A percentile compares a stretch with the other conserved stretches of the same genome.
Conservation (phyloP, 208 protist genomes). For the Lotmaria passim region DNA sequence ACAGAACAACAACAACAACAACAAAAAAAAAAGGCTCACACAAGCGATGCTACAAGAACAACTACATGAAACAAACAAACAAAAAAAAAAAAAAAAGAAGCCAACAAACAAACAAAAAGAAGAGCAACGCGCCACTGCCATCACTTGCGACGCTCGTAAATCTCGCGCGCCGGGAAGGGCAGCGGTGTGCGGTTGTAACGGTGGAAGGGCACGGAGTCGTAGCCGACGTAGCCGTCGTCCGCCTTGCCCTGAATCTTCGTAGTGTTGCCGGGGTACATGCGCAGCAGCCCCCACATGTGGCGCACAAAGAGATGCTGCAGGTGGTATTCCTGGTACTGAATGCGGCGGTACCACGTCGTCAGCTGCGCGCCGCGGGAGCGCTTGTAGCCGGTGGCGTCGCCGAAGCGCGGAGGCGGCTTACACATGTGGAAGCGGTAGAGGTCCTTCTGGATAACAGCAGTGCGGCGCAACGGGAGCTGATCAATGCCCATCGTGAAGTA, state of each 20-base stretch:
- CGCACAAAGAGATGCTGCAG: constrained; percentile 90
- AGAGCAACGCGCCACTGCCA: background rate
- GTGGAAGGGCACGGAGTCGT: constrained; percentile 84
- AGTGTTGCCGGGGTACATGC: constrained; percentile 87
- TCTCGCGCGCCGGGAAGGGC: constrained; percentile 81
- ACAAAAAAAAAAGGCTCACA: background rate
- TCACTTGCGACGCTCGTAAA: constrained; percentile 90
- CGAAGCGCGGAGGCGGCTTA: constrained; percentile 64
- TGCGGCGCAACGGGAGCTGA: constrained; percentile 86
- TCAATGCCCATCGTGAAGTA: constrained; percentile 92
- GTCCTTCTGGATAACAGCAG: constrained; percentile 85
- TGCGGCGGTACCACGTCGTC: constrained; percentile 87
- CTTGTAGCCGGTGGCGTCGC: constrained; percentile 89
- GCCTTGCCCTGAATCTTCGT: constrained; percentile 86
- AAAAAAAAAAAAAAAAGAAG: constrained; percentile 12
- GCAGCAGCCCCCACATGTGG: constrained; percentile 83
- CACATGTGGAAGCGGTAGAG: constrained; percentile 83
- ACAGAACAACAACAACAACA: too few species aligned
- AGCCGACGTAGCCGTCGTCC: constrained; percentile 88
- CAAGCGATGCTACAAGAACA: background rate
- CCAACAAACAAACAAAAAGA: constrained; percentile 5
- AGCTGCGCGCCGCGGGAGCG: constrained; percentile 75
- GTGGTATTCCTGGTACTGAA: constrained; percentile 92
- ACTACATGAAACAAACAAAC: background rate
- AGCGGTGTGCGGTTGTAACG: constrained; percentile 87